Evolutionary conservation across 1,139 yeast species (phyloP).

Genomic region (Candida frijolesensis): DNA sequence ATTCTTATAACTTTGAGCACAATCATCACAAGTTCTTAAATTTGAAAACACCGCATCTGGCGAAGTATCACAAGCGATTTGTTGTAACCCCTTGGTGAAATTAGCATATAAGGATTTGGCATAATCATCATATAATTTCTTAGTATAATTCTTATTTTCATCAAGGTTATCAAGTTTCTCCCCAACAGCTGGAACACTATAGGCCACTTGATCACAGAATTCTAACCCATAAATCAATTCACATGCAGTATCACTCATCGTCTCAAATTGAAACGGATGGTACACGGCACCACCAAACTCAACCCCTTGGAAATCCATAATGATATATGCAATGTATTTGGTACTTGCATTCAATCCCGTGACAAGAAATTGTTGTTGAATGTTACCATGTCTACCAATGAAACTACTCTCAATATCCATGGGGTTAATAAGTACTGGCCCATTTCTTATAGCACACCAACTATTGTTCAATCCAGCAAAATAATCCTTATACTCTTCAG

Average conservation of each 20-base stretch:
- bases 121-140: constrained; percentile 58
- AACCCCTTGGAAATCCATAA: constrained; percentile 49
- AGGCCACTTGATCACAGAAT: constrained; percentile 82
- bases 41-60: constrained; percentile 76
- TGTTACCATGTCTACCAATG: constrained; percentile 51
- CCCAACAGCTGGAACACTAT: constrained; percentile 76
- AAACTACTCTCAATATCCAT: constrained; percentile 35
- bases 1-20: constrained; percentile 69
- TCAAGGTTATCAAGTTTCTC: constrained; percentile 7
- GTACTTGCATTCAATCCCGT: constrained; percentile 64
- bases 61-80: constrained; percentile 74
- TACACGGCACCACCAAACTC: constrained; percentile 69
- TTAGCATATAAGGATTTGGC: constrained; percentile 60
- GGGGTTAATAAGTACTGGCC: constrained; percentile 38
- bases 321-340: constrained; percentile 64
- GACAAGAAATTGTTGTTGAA: constrained; percentile 63
- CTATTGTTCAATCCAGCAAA: constrained; percentile 54
- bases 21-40: constrained; percentile 68
- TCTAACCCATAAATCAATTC: constrained; percentile 71
- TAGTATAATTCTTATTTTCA: constrained; percentile 24
- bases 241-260: constrained; percentile 63
- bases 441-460: constrained; percentile 71
- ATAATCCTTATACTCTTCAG: constrained; percentile 39
- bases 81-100: constrained; percentile 76
- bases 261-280: constrained; percentile 58